Conservation (phyloP, 2,329 filamentous ascomycete species). For the Zasmidium cellare region DNA sequence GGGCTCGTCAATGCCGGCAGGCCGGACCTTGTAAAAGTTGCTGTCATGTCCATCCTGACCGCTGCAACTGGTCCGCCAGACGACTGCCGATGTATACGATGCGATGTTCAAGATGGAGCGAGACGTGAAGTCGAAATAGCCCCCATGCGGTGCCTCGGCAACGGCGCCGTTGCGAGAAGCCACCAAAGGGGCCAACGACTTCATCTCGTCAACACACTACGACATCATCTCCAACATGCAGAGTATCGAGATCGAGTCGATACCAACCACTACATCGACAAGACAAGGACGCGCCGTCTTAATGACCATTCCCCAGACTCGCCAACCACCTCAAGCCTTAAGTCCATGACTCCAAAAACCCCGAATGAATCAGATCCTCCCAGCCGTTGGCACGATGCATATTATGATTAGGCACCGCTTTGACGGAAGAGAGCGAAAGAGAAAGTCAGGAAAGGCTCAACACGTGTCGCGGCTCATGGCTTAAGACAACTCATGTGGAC, state of each 20-base stretch:
- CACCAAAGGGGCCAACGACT: neutral
- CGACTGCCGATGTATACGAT: neutral
- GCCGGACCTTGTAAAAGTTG: neutral
- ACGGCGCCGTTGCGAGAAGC: neutral
- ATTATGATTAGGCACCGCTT: neutral
- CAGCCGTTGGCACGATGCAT: neutral
- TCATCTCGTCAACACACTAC: no score
- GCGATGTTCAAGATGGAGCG: neutral
- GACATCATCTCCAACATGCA: neutral
- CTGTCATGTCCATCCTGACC: neutral
- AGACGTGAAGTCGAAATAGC: neutral
- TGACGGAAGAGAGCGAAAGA: neutral
- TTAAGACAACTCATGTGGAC: neutral
- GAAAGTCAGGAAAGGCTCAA: neutral
- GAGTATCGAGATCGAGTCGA: no score
- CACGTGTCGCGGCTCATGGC: neutral
- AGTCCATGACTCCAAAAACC: neutral
- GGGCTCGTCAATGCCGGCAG: neutral
- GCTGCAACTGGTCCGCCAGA: neutral
- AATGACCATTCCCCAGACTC: neutral
- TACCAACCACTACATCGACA: neutral
- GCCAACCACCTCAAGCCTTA: neutral
- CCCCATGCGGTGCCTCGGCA: neutral
- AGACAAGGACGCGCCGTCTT: neutral
- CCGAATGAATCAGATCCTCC: neutral